Evolutionary conservation across 1,284 basidiomycete genomes (phyloP).

Genomic region (Ustanciosporium gigantosporum): DNA sequence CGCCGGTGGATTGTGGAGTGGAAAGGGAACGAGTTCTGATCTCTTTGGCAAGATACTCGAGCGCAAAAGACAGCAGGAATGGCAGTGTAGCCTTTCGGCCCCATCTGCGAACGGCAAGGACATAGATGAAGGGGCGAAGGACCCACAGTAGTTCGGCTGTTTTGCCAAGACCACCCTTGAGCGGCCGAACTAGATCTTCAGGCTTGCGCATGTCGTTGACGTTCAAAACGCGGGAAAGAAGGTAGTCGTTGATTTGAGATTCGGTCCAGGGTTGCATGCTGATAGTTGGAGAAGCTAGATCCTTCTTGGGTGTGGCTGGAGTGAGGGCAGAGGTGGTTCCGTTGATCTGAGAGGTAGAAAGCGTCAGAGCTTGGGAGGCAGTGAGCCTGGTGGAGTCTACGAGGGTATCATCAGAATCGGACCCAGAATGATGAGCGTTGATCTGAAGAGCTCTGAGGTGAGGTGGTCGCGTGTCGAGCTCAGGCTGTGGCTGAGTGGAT

Average conservation of each 20-base stretch:
- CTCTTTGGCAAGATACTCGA: constrained; percentile 48
- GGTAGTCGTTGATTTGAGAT: constrained; percentile 55
- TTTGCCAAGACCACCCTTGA: constrained; percentile 26
- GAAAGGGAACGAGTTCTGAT: constrained; percentile 38
- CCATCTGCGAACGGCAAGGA: constrained; percentile 48
- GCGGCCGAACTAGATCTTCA: constrained; percentile 48
- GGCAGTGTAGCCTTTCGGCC: constrained; percentile 42
- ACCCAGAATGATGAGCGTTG: constrained; percentile 33
- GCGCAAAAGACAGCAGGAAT: constrained; percentile 42
- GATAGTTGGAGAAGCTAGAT: constrained; percentile 12
- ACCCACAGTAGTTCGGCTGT: constrained; percentile 49
- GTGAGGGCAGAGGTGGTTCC: not conserved
- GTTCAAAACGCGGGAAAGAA: constrained; percentile 51
- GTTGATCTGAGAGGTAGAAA: not conserved
- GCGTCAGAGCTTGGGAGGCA: constrained; percentile 8
- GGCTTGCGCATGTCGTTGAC: constrained; percentile 53
- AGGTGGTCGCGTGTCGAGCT: constrained; percentile 14
- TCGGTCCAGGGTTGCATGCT: constrained; percentile 43
- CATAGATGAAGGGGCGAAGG: constrained; percentile 52
- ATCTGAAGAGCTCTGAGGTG: constrained; percentile 25
- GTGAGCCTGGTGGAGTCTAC: constrained; percentile 38
- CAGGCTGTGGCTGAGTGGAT: not conserved
- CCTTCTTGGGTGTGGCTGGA: constrained; percentile 3
- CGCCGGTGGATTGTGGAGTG: not conserved
- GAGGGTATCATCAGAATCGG: constrained; percentile 50